Evolutionary conservation across 2,329 filamentous ascomycete genomes (phyloP).

Genomic region (Aspergillus melleus): DNA sequence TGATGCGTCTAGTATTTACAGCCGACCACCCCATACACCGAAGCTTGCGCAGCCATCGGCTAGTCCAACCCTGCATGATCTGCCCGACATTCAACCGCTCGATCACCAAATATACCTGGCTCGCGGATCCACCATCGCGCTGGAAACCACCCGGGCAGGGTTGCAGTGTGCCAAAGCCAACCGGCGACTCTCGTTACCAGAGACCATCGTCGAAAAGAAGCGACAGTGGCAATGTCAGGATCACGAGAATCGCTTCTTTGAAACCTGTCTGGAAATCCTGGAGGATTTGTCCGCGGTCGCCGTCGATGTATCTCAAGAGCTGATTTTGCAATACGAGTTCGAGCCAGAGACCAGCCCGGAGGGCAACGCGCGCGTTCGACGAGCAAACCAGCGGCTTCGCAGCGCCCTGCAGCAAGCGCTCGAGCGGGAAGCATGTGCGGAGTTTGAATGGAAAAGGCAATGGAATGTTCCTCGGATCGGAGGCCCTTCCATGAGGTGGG

Average conservation of each 20-base stretch:
- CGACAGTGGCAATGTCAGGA: conserved; percentile 11
- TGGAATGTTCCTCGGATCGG: conserved; percentile 14
- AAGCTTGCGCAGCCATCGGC: background rate
- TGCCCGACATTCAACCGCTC: conserved; percentile 18
- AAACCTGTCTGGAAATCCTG: conserved; percentile 8
- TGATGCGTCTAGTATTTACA: conserved; percentile 3
- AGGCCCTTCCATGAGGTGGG: conserved; percentile 8
- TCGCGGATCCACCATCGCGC: conserved; percentile 12
- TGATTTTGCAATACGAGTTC: conserved; percentile 1
- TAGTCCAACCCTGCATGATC: conserved; percentile 1
- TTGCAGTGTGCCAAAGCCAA: conserved; percentile 10
- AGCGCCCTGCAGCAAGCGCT: conserved; percentile 8
- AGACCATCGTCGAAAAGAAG: conserved; percentile 8
- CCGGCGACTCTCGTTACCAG: conserved; percentile 2
- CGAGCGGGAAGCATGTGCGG: conserved; percentile 10
- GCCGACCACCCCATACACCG: background rate
- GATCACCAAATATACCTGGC: conserved; percentile 20
- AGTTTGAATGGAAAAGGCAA: conserved; percentile 15
- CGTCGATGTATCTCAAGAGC: conserved; percentile 3
- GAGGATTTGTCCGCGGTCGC: conserved; percentile 1
- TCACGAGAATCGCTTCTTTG: conserved; percentile 14
- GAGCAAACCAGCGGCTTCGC: conserved; percentile 3
- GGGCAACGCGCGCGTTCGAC: background rate
- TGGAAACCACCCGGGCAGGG: conserved; percentile 18
- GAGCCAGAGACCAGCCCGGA: conserved; percentile 3